Base-by-base conservation (phyloP, 2,329 filamentous ascomycete species). In the Neophaeococcomyces aloes region DNA sequence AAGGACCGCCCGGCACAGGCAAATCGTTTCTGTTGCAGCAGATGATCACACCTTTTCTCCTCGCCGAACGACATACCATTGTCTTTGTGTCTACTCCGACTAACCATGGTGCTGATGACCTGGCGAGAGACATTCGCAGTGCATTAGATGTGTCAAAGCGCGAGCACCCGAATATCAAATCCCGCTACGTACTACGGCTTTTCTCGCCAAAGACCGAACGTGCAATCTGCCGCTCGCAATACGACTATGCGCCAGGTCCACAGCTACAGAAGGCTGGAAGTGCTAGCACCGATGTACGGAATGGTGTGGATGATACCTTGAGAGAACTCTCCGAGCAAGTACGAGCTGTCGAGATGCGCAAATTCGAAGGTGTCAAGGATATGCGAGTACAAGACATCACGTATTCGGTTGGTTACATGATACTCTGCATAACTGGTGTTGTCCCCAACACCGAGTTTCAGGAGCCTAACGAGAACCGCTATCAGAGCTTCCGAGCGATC, bases 11-110 rank as follows among this genome's bases (percentile, higher is more conserved):
- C 1, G 91, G 91, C 1, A 98, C 91, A 0, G 91, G 91, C 37
- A 98, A 98, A 63, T 98, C 91, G 0, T 89, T 96, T 60, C 96
- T 91, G 0, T 67, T 98, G 31, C 89, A 98, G 47, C 91, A 98
- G 62, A 71, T 98, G 11, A 94, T 96, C 48, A 71, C 93, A n/a
- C 91, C 98, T 58, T 69, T 96, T 54, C 70, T 93, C 42, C 80
- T 19, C 11, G 5, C 33, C 3, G 15, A 15, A 15, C 3, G 5
- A 5, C 3, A 35, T 5, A 17, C 33, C 8, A 35, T 19, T 11
- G 33, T 35, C 8, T 15, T 35, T 35, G 33, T 35, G 3, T 15
- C 33, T 3, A 19, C 33, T 4, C n/a, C 15, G 8, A 35, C 33
- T 3, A 35, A 35, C 11, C 10, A 35, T 19, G 33, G 33, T 11